Evolutionary conservation across 805 yeast genomes (phyloP).

Genomic region (Yarrowia divulgata): DNA sequence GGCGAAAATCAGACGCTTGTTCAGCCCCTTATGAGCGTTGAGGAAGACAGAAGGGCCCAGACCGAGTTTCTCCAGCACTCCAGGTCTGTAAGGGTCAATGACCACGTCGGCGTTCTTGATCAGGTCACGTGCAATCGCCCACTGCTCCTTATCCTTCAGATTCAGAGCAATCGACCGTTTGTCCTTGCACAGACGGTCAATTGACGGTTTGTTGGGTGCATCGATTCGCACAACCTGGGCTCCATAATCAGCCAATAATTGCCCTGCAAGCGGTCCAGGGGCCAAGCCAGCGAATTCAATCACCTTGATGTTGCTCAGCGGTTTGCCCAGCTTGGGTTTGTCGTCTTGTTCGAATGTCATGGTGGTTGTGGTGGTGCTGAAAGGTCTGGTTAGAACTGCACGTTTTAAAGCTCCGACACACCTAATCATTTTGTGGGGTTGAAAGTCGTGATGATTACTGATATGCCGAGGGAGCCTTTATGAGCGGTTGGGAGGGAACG

Average conservation of each 20-base stretch:
- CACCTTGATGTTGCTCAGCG: conserved; percentile 41
- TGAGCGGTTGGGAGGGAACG: no score
- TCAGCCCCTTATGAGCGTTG: conserved; percentile 38
- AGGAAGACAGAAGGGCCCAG: conserved; percentile 23
- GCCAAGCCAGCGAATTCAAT: conserved; percentile 43
- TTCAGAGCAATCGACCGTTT: conserved; percentile 38
- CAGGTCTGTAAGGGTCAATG: conserved; percentile 35
- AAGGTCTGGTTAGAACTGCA: no score
- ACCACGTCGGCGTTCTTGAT: conserved; percentile 24
- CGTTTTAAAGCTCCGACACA: no score
- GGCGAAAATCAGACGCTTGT: conserved; percentile 37
- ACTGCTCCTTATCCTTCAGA: conserved; percentile 30
- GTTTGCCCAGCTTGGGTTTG: conserved; percentile 33
- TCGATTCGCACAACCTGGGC: conserved; percentile 42
- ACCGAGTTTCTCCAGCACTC: conserved; percentile 31
- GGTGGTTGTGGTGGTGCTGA: not conserved
- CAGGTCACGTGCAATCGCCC: conserved; percentile 23
- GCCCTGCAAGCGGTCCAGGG: conserved; percentile 43
- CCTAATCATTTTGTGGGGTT: conserved; percentile 14
- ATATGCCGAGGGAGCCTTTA: not conserved
- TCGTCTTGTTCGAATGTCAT: conserved; percentile 39
- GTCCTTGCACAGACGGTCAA: conserved; percentile 40
- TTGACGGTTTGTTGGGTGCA: conserved; percentile 27
- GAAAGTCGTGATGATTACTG: not conserved
- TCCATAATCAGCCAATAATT: conserved; percentile 42